A percentile compares a stretch with the other conserved stretches of the same genome.
Conservation (phyloP, 768 basidiomycete genomes). For the Royoungia palumana region DNA sequence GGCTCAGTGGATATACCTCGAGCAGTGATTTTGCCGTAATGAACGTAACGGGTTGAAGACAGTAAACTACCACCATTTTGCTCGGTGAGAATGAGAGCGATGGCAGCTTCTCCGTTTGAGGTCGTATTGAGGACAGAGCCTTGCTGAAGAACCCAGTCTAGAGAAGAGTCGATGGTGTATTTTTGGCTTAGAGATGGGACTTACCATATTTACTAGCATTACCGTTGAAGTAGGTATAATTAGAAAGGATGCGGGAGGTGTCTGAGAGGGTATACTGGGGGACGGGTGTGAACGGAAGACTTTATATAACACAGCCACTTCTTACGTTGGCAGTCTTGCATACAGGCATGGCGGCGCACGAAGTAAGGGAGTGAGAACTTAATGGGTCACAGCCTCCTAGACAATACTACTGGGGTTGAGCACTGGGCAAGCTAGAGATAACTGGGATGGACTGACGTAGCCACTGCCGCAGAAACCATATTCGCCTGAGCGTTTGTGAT, state of each 20-base stretch:
- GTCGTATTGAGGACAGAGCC: constrained; percentile 67
- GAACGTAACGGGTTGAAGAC: constrained; percentile 76
- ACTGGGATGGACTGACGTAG: constrained; percentile 26
- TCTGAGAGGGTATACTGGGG: constrained; percentile 59
- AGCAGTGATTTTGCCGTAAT: constrained; percentile 76
- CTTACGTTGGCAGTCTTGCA: constrained; percentile 62
- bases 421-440: not conserved
- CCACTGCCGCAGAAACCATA: constrained; percentile 53
- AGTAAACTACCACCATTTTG: constrained; percentile 73
- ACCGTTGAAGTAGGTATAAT: constrained; percentile 66
- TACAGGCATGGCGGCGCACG: constrained; percentile 70
- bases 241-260: constrained; percentile 62
- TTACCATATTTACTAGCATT: constrained; percentile 68
- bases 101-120: constrained; percentile 52
- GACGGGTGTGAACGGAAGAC: not conserved
- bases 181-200: not conserved
- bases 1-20: constrained; percentile 37
- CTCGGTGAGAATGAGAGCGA: constrained; percentile 66
- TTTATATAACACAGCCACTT: not conserved
- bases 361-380: constrained; percentile 55
- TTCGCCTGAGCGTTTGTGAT: constrained; percentile 34
- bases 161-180: not conserved
- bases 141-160: constrained; percentile 71
- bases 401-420: constrained; percentile 54
- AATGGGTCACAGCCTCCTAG: constrained; percentile 86